phyloP scores from a whole-genome alignment of 768 basidiomycete species.

The Leccinum aurantiacum region DNA sequence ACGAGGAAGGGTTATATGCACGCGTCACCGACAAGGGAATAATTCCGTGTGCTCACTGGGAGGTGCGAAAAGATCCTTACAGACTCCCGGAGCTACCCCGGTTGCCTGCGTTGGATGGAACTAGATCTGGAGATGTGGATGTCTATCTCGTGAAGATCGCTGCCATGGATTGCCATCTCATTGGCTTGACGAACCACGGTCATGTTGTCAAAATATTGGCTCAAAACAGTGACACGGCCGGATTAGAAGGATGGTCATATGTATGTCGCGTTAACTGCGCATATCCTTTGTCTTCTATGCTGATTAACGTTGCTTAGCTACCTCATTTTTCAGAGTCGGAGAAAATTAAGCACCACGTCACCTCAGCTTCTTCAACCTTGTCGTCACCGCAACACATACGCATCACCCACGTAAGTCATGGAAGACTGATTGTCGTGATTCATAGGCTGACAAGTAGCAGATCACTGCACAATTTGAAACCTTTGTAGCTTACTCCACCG shows the following conservation, averaged over 20 bases:
- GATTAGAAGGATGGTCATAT: slow-evolving; percentile 64
- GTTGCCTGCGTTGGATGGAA: slow-evolving; percentile 50
- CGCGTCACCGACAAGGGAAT: slow-evolving; percentile 36
- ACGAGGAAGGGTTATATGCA: slow-evolving; percentile 37
- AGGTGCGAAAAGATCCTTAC: slow-evolving; percentile 51
- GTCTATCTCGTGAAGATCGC: slow-evolving; percentile 76
- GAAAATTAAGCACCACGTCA: slow-evolving; percentile 45
- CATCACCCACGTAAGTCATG: slow-evolving; percentile 72
- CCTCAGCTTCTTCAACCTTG: slow-evolving; percentile 41
- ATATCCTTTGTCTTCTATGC: background rate
- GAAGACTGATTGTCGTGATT: background rate
- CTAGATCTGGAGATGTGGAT: slow-evolving; percentile 27
- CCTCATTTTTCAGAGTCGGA: slow-evolving; percentile 69
- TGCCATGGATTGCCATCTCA: slow-evolving; percentile 65
- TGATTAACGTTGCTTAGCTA: slow-evolving; percentile 45
- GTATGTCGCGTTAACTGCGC: slow-evolving; percentile 42
- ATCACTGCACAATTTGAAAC: slow-evolving; percentile 82
- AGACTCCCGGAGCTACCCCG: slow-evolving; percentile 58
- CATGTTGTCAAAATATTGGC: slow-evolving; percentile 70
- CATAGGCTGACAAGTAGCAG: slow-evolving; percentile 36
- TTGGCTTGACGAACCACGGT: slow-evolving; percentile 79
- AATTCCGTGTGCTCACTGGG: slow-evolving; percentile 66
- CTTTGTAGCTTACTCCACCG: slow-evolving; percentile 82
- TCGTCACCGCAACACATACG: slow-evolving; percentile 48
- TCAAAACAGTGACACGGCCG: slow-evolving; percentile 38